Percentiles rank a stretch among this genome's conserved stretches.
Evolutionary conservation across 208 protist species (phyloP).

Genomic region (Porcisia deanei): DNA sequence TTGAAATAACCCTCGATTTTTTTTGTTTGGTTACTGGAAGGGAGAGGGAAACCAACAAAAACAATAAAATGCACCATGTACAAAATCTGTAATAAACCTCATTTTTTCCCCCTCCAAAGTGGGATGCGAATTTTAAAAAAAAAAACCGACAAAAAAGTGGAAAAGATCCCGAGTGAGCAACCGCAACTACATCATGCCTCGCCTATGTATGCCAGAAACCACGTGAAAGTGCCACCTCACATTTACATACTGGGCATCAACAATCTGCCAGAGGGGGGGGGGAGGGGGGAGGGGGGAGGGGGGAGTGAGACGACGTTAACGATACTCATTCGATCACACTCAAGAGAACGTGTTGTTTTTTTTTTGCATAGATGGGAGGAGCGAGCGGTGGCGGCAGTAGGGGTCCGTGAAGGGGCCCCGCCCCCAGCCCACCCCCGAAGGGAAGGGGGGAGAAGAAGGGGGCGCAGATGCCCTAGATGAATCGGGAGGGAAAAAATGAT

Average conservation of each 20-base stretch:
- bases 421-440: too few relatives aligned
- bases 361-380: too few relatives aligned
- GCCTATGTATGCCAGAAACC: neutral
- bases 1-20: too few relatives aligned
- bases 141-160: conserved; percentile 4
- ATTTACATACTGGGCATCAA: too few relatives aligned
- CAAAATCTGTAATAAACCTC: neutral
- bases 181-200: too few relatives aligned
- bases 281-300: neutral
- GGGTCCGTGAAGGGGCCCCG: too few relatives aligned
- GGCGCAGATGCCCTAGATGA: neutral
- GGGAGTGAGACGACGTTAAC: too few relatives aligned
- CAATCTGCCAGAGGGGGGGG: neutral
- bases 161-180: neutral
- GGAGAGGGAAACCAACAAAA: neutral
- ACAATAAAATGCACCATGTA: neutral
- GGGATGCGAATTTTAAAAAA: conserved; percentile 1
- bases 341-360: too few relatives aligned
- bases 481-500: neutral
- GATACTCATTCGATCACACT: too few relatives aligned
- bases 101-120: neutral
- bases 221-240: too few relatives aligned
- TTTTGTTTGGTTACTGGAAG: neutral
- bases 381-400: too few relatives aligned
- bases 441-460: too few relatives aligned